Percentiles rank a stretch among this genome's conserved stretches.
Conservation (phyloP, 805 yeast genomes). For the Yarrowia divulgata region DNA sequence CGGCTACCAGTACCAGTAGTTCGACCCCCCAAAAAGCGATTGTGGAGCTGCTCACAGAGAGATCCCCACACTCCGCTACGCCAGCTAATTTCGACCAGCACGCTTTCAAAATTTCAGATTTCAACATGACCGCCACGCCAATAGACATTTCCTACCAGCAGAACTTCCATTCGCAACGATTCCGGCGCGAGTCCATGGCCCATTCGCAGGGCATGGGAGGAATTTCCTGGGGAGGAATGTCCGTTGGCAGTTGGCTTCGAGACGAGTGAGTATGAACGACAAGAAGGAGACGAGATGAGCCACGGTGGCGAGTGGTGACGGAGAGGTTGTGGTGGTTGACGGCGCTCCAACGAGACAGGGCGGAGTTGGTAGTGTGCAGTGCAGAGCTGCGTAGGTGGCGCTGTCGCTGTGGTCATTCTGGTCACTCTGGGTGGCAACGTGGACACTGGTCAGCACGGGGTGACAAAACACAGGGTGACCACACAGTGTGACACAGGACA, state of each 20-base stretch:
- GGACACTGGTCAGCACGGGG: too few relatives aligned
- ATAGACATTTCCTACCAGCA: constrained; percentile 54
- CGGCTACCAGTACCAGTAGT: not conserved
- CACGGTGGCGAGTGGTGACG: not conserved
- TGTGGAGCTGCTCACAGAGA: not conserved
- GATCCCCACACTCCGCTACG: too few relatives aligned
- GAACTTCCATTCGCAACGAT: constrained; percentile 52
- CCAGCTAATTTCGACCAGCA: not conserved
- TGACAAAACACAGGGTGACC: too few relatives aligned
- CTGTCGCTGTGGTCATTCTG: too few relatives aligned
- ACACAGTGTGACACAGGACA: too few relatives aligned
- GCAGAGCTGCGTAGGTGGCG: too few relatives aligned
- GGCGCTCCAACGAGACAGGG: not conserved
- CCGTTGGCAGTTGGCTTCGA: constrained; percentile 94
- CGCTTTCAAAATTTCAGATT: constrained; percentile 32
- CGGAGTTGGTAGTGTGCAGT: too few relatives aligned
- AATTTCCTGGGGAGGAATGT: constrained; percentile 94
- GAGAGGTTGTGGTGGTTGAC: not conserved
- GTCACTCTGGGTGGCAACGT: too few relatives aligned
- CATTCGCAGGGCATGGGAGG: constrained; percentile 99
- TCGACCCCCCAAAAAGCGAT: not conserved
- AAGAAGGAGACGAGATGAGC: not conserved
- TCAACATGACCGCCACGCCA: constrained; percentile 50
- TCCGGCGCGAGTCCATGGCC: constrained; percentile 89
- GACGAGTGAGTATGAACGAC: constrained; percentile 62